Base-by-base conservation (phyloP, 305 asterid species). In the Nicotiana rustica region DNA sequence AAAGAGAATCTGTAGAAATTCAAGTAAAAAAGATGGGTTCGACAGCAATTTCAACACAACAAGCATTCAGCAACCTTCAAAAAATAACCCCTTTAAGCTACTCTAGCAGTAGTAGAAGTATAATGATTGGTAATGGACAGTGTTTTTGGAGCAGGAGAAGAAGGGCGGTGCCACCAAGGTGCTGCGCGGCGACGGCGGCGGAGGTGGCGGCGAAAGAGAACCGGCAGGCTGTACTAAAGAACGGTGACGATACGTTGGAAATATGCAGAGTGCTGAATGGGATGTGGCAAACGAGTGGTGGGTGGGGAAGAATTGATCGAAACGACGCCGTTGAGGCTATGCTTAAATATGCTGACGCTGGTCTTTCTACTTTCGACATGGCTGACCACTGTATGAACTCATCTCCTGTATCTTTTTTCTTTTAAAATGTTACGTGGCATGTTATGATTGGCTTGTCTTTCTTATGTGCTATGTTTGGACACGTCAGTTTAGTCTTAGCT, bases 261-360 rank as follows among this genome's bases (percentile, higher is more conserved):
- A 93, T 95, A 85, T 92, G 97, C 88, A 90, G 98, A 86, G 97
- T 93, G 84, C 92, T 95, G 5, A 95, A 93, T 59, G 98, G 97
- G 1, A 92, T 93, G 99, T 95, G 99, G 98, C 99, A 95, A 86
- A 95, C 97, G 31, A 93, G 98, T 89, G 99, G 99, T 67, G 99
- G 99, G 2, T 95, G 99, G 99, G 99, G 99, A 13, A 86, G 90
- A 87, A 93, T 93, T 80, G 97, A 95, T 83, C 90, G 99, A 61
- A 82, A 92, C 91, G 94, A 86, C 92, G 98, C 99, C 88, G 96
- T 95, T 25, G 92, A 92, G 18, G 92, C 99, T 10, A 93, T 95
- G 98, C 94, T 95, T 19, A 88, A 85, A 13, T 94, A 93, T 87
- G 91, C 97, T 44, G 99, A 92, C 82, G 90, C 91, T 21, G 99